These are phyloP conservation scores for Suhomyces kilbournensis DNA, from an alignment of 805 yeast genomes.

Conservation along the genomic window DNA sequence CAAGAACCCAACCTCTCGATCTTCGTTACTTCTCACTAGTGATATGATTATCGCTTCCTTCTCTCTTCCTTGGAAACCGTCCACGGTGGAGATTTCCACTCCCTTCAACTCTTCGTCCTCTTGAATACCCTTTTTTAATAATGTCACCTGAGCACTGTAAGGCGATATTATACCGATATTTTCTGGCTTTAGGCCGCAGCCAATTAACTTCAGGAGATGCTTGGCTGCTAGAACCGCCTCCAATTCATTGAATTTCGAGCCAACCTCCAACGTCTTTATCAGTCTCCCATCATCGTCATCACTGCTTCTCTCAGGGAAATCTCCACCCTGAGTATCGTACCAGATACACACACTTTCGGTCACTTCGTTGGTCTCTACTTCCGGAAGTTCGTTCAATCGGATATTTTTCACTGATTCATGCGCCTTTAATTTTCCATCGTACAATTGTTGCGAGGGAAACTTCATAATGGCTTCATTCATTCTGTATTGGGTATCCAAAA, in stretches of 20 bases:
- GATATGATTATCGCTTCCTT: conserved; percentile 81
- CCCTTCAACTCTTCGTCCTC: conserved; percentile 24
- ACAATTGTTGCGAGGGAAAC: conserved; percentile 69
- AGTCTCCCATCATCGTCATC: conserved; percentile 22
- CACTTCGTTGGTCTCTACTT: conserved; percentile 48
- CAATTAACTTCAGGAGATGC: conserved; percentile 53
- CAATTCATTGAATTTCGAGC: conserved; percentile 73
- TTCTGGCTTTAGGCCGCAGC: conserved; percentile 49
- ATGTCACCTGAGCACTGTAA: conserved; percentile 79
- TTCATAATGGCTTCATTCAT: conserved; percentile 79
- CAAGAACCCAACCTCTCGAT: conserved; percentile 74
- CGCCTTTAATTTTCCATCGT: conserved; percentile 61
- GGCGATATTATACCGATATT: conserved; percentile 88
- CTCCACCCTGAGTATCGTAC: conserved; percentile 94
- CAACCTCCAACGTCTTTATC: conserved; percentile 12
- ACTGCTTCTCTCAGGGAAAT: conserved; percentile 58
- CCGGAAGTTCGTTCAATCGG: conserved; percentile 49
- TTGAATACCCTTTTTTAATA: conserved; percentile 48
- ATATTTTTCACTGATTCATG: conserved; percentile 54
- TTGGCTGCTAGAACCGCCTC: conserved; percentile 62
- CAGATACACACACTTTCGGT: conserved; percentile 60
- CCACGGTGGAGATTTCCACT: conserved; percentile 85
- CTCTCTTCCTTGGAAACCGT: conserved; percentile 96
- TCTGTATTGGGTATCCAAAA: conserved; percentile 79
- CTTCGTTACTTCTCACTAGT: conserved; percentile 76